phyloP scores from a whole-genome alignment of 106 monocot genomes.

The Phalaenopsis equestris region DNA sequence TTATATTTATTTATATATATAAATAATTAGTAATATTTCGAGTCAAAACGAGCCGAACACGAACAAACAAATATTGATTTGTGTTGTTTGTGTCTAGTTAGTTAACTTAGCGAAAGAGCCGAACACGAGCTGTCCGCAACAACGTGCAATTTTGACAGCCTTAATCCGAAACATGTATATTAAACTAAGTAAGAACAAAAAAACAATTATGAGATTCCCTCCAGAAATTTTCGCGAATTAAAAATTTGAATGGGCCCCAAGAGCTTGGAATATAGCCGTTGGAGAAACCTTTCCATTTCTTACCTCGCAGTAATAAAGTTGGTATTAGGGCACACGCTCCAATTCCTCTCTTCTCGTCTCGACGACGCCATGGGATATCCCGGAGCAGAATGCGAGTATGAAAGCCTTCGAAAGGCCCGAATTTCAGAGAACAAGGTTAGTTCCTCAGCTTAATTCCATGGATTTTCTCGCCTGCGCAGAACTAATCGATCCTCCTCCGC shows the following conservation, averaged over 20 bases:
- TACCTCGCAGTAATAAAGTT: neutral
- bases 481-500: neutral
- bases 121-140: too few relatives aligned
- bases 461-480: neutral
- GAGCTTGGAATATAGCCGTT: conserved; percentile 1
- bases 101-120: too few relatives aligned
- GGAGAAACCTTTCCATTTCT: neutral
- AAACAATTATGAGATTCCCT: too few relatives aligned
- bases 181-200: too few relatives aligned
- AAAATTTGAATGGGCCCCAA: neutral
- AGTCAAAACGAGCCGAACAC: too few relatives aligned
- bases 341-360: neutral
- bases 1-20: too few relatives aligned
- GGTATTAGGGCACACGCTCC: neutral
- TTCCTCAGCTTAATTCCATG: neutral
- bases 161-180: too few relatives aligned
- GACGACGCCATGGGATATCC: neutral
- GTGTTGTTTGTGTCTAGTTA: too few relatives aligned
- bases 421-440: conserved; percentile 39
- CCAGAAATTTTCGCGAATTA: too few relatives aligned
- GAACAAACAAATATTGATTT: too few relatives aligned
- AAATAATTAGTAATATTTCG: too few relatives aligned
- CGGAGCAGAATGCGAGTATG: conserved; percentile 30
- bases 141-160: too few relatives aligned
- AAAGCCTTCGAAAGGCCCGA: conserved; percentile 39